A percentile compares a stretch with the other conserved stretches of the same genome.
Conservation (phyloP, 192 early-diverging fungal species). For the Neocallimastix lanati region DNA sequence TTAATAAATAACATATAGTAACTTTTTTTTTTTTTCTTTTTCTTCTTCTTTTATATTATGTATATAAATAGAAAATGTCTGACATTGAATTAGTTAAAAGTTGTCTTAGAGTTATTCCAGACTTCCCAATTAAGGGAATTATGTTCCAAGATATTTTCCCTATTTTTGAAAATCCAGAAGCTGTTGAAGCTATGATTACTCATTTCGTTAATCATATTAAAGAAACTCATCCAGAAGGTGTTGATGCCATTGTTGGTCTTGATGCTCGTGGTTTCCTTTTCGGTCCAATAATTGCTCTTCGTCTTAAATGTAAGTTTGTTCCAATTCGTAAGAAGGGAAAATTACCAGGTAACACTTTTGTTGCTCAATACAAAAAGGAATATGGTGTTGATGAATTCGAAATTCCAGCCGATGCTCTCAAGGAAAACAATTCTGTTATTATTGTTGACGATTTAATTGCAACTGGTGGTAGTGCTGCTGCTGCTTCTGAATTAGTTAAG, state of each 20-base stretch:
- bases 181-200: slow-evolving; percentile 72
- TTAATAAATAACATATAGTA: no score
- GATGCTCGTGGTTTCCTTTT: slow-evolving; percentile 53
- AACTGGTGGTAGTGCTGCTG: slow-evolving; percentile 63
- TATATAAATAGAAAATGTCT: slow-evolving; percentile 5
- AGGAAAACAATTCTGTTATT: slow-evolving; percentile 66
- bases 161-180: slow-evolving; percentile 84
- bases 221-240: slow-evolving; percentile 34
- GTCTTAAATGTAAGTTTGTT: slow-evolving; percentile 74
- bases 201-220: slow-evolving; percentile 66
- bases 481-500: slow-evolving; percentile 63
- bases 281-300: slow-evolving; percentile 70
- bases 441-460: slow-evolving; percentile 94
- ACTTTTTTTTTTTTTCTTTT: no score
- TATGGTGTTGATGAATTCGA: slow-evolving; percentile 93
- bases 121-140: slow-evolving; percentile 81
- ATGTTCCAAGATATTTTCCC: slow-evolving; percentile 95
- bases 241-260: slow-evolving; percentile 81
- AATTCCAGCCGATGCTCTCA: slow-evolving; percentile 64
- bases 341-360: slow-evolving; percentile 59
- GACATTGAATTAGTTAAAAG: slow-evolving; percentile 18
- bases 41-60: no score
- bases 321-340: slow-evolving; percentile 95
- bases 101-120: slow-evolving; percentile 35
- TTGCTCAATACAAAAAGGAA: slow-evolving; percentile 75